phyloP scores from a whole-genome alignment of 495 filamentous ascomycete genomes.

The Penicillium silybi region DNA sequence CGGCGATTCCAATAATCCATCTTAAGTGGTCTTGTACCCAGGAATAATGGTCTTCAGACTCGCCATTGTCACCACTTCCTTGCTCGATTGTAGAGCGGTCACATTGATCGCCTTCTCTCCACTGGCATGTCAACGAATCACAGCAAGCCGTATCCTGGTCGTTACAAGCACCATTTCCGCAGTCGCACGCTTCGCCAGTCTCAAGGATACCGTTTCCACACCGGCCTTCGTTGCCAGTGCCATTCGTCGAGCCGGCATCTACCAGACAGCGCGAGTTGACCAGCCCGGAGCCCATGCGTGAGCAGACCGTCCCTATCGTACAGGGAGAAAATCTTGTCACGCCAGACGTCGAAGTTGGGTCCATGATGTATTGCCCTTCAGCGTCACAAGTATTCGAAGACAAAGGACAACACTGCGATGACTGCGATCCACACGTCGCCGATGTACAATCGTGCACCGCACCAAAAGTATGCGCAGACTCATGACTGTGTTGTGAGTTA shows the following conservation, averaged over 20 bases:
- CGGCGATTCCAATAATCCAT: slow-evolving; percentile 62
- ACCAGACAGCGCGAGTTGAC: slow-evolving; percentile 67
- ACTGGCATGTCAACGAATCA: slow-evolving; percentile 79
- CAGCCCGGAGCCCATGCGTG: slow-evolving; percentile 63
- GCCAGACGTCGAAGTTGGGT: slow-evolving; percentile 66
- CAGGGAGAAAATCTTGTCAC: slow-evolving; percentile 81
- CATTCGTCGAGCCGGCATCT: slow-evolving; percentile 22
- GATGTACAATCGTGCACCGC: slow-evolving; percentile 84
- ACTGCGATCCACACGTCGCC: slow-evolving; percentile 58
- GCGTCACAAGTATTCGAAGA: slow-evolving; percentile 64
- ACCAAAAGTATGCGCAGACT: slow-evolving; percentile 87
- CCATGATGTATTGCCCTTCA: slow-evolving; percentile 76
- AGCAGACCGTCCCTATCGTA: slow-evolving; percentile 84
- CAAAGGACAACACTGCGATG: slow-evolving; percentile 79
- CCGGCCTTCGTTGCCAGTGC: slow-evolving; percentile 60
- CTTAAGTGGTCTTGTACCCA: slow-evolving; percentile 63
- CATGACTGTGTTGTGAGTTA: slow-evolving; percentile 46
- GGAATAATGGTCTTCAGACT: slow-evolving; percentile 12
- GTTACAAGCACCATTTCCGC: slow-evolving; percentile 65
- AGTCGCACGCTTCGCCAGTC: slow-evolving; percentile 88
- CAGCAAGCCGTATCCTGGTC: slow-evolving; percentile 63
- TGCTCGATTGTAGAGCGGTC: slow-evolving; percentile 63
- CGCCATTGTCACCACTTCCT: neutral
- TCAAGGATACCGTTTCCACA: slow-evolving; percentile 96
- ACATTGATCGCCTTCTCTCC: slow-evolving; percentile 65